Evolutionary conservation across 2,329 filamentous ascomycete genomes (phyloP), one percentile per base, ranked within the genome.

Genomic region (Aspergillus melleus): DNA sequence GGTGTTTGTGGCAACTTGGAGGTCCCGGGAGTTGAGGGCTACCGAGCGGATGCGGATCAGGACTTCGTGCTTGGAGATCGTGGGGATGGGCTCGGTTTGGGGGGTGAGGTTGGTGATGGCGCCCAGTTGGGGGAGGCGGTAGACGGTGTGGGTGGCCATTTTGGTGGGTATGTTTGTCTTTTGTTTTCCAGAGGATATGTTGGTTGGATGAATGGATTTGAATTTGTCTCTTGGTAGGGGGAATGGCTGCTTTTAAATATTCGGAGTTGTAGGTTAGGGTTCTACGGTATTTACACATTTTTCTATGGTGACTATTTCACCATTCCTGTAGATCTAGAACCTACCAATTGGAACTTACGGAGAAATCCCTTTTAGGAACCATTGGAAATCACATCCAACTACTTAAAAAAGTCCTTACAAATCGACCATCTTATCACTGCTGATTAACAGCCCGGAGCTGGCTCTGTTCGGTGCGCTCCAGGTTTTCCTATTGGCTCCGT

Each of bases 21-120:
- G 16, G 52, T 63, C 49, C 19, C 53, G 55, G 47, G 46, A 61
- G 53, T 62, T 61, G 8, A 64, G 46, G 19, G 62, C 53, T 6
- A 59, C 58, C 3, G 49, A 22, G 53, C 57, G 60, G 8, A 64
- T 51, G 14, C 52, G 58, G 54, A 62, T 61, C 5, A 64, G 60
- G 42, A 61, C 57, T 47, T 64, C 60, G 20, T 62, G 58, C 24
- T 62, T 60, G 52, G 49, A 30, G 44, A 46, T 49, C 16, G 36
- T 50, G 2, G 49, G 61, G 42, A 57, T 55, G n/a, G 36, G 36
- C 5, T 42, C 36, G 36, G 0, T 19, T 16, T 42, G 14, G 14
- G 12, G 36, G 36, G 36, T 42, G 16, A 42, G 36, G 36, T 42
- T 42, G 36, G 36, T 42, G 36, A 42, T 42, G 16, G 36, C 14